Percentiles rank a stretch among this genome's conserved stretches.
phyloP scores from a whole-genome alignment of 345 rosid species.

The Dipteronia dyeriana region DNA sequence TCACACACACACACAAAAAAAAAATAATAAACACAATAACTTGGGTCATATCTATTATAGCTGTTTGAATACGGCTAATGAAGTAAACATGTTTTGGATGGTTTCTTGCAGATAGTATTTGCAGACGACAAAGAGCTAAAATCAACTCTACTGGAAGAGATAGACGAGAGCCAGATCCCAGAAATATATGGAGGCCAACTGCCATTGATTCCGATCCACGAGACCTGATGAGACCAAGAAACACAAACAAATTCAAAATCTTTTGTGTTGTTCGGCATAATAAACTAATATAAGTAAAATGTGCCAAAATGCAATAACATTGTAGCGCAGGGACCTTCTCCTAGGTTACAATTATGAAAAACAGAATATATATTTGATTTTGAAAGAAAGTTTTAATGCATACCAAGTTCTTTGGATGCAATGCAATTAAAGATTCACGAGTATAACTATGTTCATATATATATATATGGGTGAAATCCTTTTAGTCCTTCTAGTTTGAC shows the following conservation, averaged over 20 bases:
- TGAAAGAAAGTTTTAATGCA: not conserved
- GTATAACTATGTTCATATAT: not conserved
- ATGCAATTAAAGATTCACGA: not conserved
- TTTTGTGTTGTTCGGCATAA: not conserved
- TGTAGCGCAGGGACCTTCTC: not conserved
- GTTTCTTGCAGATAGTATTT: constrained; percentile 34
- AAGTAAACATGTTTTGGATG: not conserved
- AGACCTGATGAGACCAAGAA: not conserved
- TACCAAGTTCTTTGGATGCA: not conserved
- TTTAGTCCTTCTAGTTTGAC: too few relatives aligned
- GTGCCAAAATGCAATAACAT: not conserved
- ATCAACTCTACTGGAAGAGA: constrained; percentile 48
- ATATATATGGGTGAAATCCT: too few relatives aligned
- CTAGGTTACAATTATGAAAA: not conserved
- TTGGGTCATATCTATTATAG: not conserved
- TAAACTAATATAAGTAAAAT: not conserved
- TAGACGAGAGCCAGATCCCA: constrained; percentile 54
- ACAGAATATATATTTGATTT: not conserved
- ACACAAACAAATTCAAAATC: not conserved
- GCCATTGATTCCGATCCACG: constrained; percentile 30
- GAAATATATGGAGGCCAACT: constrained; percentile 42
- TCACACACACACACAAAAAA: not conserved
- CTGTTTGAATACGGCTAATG: not conserved
- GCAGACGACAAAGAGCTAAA: constrained; percentile 41
- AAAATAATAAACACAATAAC: too few relatives aligned